A percentile compares a stretch with the other conserved stretches of the same genome.
These are phyloP conservation scores for Pachysandra terminalis DNA, from an alignment of 164 flowering plant species.

Conservation along the genomic window DNA sequence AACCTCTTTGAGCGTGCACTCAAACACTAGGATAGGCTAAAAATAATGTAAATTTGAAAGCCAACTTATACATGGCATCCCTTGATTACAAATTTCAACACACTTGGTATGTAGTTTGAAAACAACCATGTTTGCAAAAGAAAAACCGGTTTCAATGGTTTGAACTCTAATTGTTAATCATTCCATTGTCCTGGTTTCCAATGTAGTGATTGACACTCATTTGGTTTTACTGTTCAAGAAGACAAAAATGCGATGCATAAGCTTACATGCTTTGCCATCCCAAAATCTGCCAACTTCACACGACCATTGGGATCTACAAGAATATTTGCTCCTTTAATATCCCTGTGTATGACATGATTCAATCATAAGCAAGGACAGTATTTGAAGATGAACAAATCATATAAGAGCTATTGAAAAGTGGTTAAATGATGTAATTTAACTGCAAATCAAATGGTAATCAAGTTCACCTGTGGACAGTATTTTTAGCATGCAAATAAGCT, in stretches of 20 bases:
- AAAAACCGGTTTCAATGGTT: background rate
- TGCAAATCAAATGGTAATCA: background rate
- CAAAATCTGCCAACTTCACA: conserved; percentile 80
- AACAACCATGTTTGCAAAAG: background rate
- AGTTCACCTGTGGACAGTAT: conserved; percentile 77
- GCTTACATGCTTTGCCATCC: conserved; percentile 94
- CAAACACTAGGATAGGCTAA: background rate
- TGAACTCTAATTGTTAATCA: no score
- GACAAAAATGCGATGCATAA: background rate
- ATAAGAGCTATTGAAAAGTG: background rate
- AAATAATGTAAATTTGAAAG: no score
- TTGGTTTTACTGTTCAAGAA: no score
- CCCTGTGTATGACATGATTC: conserved; percentile 41
- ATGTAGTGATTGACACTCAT: background rate
- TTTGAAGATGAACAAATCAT: background rate
- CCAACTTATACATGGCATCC: background rate
- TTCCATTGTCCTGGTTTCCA: background rate
- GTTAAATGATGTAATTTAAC: background rate
- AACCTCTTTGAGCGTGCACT: background rate
- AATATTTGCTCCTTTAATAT: conserved; percentile 95
- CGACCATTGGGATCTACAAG: conserved; percentile 94
- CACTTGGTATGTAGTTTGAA: background rate
- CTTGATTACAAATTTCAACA: background rate
- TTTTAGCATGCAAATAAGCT: conserved; percentile 75
- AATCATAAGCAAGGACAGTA: background rate